These are phyloP conservation scores for Phalaenopsis hybrid DNA, from an alignment of 116 monocot genomes.

Conservation along the genomic window DNA sequence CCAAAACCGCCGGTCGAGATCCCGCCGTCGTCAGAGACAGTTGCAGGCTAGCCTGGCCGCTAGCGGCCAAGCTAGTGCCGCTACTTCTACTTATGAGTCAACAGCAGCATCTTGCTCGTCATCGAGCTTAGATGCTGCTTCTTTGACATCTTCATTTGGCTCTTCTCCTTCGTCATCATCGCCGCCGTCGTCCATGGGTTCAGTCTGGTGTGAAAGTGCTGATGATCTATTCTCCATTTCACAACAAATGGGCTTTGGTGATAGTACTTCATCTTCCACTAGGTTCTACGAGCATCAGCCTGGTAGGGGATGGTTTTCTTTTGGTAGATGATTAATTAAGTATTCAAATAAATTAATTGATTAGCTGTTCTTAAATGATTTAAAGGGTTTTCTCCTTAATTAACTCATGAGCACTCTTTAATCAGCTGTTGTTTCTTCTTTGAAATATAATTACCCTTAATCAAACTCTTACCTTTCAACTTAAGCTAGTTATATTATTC, in stretches of 20 bases:
- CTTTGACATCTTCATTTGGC: neutral
- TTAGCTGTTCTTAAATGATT: neutral
- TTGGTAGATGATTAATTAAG: neutral
- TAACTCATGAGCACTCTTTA: too few species aligned
- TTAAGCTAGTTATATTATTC: too few species aligned
- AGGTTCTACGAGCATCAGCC: neutral
- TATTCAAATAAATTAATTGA: neutral
- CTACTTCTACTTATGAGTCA: neutral
- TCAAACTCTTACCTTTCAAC: too few species aligned
- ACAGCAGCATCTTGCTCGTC: conserved; percentile 16
- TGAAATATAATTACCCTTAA: too few species aligned
- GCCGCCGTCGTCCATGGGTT: conserved; percentile 14
- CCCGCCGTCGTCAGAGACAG: conserved; percentile 83
- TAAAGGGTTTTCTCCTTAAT: neutral
- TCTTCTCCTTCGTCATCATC: conserved; percentile 15
- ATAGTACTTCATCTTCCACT: neutral
- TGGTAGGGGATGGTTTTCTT: neutral
- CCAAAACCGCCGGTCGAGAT: conserved; percentile 92
- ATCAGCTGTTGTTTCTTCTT: too few species aligned
- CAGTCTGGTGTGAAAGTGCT: conserved; percentile 8
- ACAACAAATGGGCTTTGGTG: conserved; percentile 54
- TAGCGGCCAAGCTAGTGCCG: neutral
- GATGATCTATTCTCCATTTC: conserved; percentile 76
- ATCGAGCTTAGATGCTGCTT: conserved; percentile 10
- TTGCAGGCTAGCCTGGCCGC: conserved; percentile 53